Base-by-base conservation (phyloP, 495 filamentous ascomycete species). In the Neurospora terricola region DNA sequence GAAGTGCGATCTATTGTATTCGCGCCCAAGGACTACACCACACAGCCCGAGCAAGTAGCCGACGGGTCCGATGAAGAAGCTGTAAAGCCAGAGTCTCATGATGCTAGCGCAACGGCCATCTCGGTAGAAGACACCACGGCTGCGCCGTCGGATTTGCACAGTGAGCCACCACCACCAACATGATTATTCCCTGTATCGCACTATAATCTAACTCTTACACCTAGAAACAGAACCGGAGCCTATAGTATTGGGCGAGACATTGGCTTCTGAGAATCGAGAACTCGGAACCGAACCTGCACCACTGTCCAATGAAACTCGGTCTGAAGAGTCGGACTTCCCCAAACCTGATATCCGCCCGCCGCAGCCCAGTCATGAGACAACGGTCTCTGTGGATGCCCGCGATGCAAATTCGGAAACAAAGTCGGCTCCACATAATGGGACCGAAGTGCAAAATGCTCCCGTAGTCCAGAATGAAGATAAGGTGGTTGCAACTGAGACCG, bases 211-310 rank as follows among this genome's bases (percentile, higher is more conserved):
- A 59, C 16, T 30, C 37, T 16, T n/a, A 0, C 45, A 42, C 37
- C 10, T 12, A 5, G n/a, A 54, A 36, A 18, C 69, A 45, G 43
- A 70, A 34, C 16, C 36, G 45, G 45, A 30, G n/a, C 37, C 4
- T 42, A 36, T 37, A 37, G 6, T 38, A 12, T 36, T 34, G n/a
- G 4, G 69, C 45, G 74, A 43, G 21, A 59, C 16, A 18, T 27
- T 72, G 30, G 36, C 38, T 66, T 34, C 8, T 12, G 39, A 23
- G 21, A 54, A 66, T 36, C 54, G 23, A 69, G 30, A 62, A 5
- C 72, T 80, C 76, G 77, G 76, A 38, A 72, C 76, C 79, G 79
- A 80, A 39, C 14, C 8, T 21, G 27, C 8, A 38, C 30, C 66
- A 42, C 54, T 27, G 27, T 36, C 77, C 70, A 71, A 75, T 54